Evolutionary conservation across 257 asterid species (phyloP).

Genomic region (Fraxinus pennsylvanica): DNA sequence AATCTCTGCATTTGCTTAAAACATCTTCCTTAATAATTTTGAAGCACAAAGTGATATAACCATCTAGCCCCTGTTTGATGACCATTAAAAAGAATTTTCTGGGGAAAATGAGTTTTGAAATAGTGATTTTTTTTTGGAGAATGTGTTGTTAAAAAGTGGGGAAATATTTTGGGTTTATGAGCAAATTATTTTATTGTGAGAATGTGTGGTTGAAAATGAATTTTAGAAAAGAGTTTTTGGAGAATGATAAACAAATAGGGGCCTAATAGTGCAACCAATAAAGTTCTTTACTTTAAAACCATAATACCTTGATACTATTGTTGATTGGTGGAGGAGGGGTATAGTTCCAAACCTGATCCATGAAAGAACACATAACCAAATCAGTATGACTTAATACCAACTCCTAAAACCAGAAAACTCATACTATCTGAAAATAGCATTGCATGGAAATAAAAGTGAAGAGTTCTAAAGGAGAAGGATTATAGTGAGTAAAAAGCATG

Average conservation of each 20-base stretch:
- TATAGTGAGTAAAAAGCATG: not conserved
- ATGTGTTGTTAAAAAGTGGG: too few species aligned
- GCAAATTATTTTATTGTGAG: too few species aligned
- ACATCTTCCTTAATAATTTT: conserved; percentile 5
- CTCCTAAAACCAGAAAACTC: conserved; percentile 1
- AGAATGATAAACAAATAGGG: too few species aligned
- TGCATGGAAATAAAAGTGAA: not conserved
- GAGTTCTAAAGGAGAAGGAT: not conserved
- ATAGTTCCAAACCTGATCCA: conserved; percentile 77
- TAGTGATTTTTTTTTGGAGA: too few species aligned
- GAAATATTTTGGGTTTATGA: too few species aligned
- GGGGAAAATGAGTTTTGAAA: too few species aligned
- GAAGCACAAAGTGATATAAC: conserved; percentile 14
- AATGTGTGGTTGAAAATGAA: too few species aligned
- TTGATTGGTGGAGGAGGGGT: conserved; percentile 77
- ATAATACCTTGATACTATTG: conserved; percentile 88
- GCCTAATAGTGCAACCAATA: conserved; percentile 8
- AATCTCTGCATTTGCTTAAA: conserved; percentile 14
- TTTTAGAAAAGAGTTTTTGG: too few species aligned
- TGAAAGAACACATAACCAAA: conserved; percentile 10
- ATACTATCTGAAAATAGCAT: not conserved
- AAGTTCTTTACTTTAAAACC: conserved; percentile 5
- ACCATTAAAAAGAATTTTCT: too few species aligned
- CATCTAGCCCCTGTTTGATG: not conserved
- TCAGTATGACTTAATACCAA: conserved; percentile 19